A percentile compares a stretch with the other conserved stretches of the same genome.
Conservation (phyloP, 2,329 filamentous ascomycete species). For the Trichoderma endophyticum region DNA sequence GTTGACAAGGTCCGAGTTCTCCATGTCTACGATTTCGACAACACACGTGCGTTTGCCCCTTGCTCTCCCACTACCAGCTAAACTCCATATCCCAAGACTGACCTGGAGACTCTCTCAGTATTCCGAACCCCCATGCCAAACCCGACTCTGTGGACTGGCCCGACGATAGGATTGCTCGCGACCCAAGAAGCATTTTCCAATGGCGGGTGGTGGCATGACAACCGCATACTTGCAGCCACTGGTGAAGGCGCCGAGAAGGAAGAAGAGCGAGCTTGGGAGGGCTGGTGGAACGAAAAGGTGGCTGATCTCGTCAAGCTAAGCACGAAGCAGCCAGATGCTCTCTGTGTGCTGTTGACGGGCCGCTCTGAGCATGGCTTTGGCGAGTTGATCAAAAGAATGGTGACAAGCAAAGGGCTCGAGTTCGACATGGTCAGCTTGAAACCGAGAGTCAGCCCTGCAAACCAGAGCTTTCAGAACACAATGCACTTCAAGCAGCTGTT, state of each 20-base stretch:
- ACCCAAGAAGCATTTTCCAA: constrained; percentile 72
- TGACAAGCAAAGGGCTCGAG: constrained; percentile 70
- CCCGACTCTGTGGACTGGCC: constrained; percentile 76
- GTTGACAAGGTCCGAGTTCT: constrained; percentile 70
- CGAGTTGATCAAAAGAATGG: constrained; percentile 77
- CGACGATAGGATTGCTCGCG: constrained; percentile 73
- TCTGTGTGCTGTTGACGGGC: constrained; percentile 85
- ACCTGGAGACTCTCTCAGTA: constrained; percentile 50
- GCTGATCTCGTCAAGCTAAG: constrained; percentile 76
- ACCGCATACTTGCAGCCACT: constrained; percentile 77
- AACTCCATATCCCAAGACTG: constrained; percentile 14
- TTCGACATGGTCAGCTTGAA: constrained; percentile 91
- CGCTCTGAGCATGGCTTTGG: constrained; percentile 74
- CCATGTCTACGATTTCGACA: constrained; percentile 97
- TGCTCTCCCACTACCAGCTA: background rate
- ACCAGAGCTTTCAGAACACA: constrained; percentile 74
- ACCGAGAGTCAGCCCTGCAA: constrained; percentile 75
- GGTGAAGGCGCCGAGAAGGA: constrained; percentile 80
- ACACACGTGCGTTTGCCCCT: constrained; percentile 64
- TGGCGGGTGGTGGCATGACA: constrained; percentile 97
- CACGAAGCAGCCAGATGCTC: constrained; percentile 77
- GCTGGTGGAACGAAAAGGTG: constrained; percentile 96
- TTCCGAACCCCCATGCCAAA: constrained; percentile 92
- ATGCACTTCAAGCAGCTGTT: constrained; percentile 92
- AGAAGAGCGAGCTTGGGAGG: constrained; percentile 79